Evolutionary conservation across 192 early-diverging fungal genomes (phyloP).

Genomic region (Gamsiella multidivaricata): DNA sequence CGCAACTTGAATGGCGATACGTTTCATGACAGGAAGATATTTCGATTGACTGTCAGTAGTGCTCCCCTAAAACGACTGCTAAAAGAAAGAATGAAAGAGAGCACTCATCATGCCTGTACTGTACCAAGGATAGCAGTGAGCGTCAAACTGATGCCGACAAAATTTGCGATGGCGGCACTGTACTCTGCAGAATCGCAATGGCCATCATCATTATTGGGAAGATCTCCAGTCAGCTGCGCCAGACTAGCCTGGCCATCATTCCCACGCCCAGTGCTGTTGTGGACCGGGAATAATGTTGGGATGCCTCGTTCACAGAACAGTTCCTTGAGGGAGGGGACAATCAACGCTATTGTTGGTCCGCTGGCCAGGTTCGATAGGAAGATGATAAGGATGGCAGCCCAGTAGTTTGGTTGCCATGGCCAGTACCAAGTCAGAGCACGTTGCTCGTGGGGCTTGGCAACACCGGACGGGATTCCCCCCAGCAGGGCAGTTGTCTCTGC

Average conservation of each 20-base stretch:
- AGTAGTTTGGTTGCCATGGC: slow-evolving; percentile 32
- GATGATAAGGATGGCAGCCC: slow-evolving; percentile 27
- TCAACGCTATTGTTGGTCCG: slow-evolving; percentile 2
- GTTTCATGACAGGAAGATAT: too few species aligned
- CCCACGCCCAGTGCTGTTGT: slow-evolving; percentile 3
- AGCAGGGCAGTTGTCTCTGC: slow-evolving; percentile 12
- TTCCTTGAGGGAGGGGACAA: not conserved
- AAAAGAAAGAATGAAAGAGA: not conserved
- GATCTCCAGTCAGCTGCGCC: too few species aligned
- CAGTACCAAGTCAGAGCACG: slow-evolving; percentile 8
- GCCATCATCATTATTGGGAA: not conserved
- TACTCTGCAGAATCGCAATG: slow-evolving; percentile 34
- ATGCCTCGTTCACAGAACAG: slow-evolving; percentile 43
- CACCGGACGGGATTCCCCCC: not conserved
- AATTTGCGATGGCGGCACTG: slow-evolving; percentile 38
- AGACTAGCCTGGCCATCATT: too few species aligned
- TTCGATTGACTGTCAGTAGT: too few species aligned
- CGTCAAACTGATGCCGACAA: slow-evolving; percentile 8
- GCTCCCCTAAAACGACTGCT: too few species aligned
- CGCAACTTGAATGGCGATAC: too few species aligned
- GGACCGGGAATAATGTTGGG: slow-evolving; percentile 3
- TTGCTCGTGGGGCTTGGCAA: not conserved
- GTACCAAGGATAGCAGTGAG: slow-evolving; percentile 12
- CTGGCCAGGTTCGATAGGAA: slow-evolving; percentile 1
- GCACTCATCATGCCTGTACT: too few species aligned